A percentile compares a stretch with the other conserved stretches of the same genome.
phyloP scores from a whole-genome alignment of 371 early-diverging fungal genomes.

The Synchytrium microbalum region DNA sequence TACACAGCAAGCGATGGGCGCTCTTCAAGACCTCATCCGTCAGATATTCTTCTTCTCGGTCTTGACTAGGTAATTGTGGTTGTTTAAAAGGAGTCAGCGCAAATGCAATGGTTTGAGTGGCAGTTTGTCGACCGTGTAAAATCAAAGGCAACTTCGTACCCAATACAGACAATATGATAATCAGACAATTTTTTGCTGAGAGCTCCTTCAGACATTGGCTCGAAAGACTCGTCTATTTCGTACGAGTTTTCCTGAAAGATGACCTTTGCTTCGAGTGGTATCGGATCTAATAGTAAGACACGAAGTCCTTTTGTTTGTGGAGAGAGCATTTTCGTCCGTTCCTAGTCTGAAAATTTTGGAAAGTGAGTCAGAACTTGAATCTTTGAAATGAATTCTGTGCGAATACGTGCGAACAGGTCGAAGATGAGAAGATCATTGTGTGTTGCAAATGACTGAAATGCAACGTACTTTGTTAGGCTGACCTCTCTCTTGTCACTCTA shows the following conservation, averaged over 20 bases:
- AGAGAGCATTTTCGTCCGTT: too few species aligned
- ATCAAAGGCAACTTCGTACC: conserved; percentile 13
- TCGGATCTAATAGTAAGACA: conserved; percentile 5
- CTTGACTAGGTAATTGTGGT: conserved; percentile 12
- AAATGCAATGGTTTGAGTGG: too few species aligned
- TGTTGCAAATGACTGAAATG: too few species aligned
- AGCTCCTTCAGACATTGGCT: conserved; percentile 22
- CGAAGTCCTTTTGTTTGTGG: neutral
- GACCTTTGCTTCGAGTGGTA: conserved; percentile 12
- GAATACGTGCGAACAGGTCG: too few species aligned
- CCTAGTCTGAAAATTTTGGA: too few species aligned
- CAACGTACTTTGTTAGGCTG: too few species aligned
- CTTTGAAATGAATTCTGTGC: too few species aligned
- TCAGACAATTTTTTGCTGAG: conserved; percentile 27
- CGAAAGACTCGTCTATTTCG: conserved; percentile 27
- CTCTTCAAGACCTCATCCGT: conserved; percentile 35
- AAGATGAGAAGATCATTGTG: too few species aligned
- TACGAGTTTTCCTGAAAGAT: conserved; percentile 19
- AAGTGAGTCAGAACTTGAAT: too few species aligned
- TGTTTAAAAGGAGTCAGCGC: too few species aligned
- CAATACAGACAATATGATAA: conserved; percentile 33
- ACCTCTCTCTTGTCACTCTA: too few species aligned
- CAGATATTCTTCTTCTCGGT: conserved; percentile 20
- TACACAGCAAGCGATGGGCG: conserved; percentile 26
- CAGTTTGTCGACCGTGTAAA: neutral